These are phyloP conservation scores for Modicella reniformis DNA, from an alignment of 371 early-diverging fungal species.

Conservation along the genomic window DNA sequence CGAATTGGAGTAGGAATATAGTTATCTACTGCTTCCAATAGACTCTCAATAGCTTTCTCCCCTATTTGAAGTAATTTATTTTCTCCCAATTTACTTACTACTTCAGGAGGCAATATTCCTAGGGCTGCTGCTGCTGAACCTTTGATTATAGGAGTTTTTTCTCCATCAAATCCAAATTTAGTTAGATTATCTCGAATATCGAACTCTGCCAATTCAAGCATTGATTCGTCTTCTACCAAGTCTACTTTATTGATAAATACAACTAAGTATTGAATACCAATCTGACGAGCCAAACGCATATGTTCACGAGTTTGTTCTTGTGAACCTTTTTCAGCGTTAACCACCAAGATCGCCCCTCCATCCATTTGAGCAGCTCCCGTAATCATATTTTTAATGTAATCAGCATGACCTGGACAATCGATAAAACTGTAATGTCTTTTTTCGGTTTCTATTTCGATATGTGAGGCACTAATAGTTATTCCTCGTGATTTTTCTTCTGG, in stretches of 20 bases:
- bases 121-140: too few relatives aligned
- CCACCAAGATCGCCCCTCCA: constrained; percentile 98
- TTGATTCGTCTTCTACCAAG: constrained; percentile 94
- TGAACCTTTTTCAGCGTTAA: constrained; percentile 96
- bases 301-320: constrained; percentile 98
- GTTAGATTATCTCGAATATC: constrained; percentile 96
- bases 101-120: constrained; percentile 88
- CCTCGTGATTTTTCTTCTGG: constrained; percentile 97
- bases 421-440: constrained; percentile 95
- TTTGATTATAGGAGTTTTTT: constrained; percentile 91
- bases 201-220: constrained; percentile 98
- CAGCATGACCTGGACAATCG: constrained; percentile 99
- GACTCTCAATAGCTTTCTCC: too few relatives aligned
- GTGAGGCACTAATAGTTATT: constrained; percentile 96
- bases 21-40: too few relatives aligned
- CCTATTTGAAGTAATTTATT: too few relatives aligned
- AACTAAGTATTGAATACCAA: constrained; percentile 95
- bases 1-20: too few relatives aligned
- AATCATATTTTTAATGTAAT: constrained; percentile 99
- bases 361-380: constrained; percentile 99
- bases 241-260: constrained; percentile 99
- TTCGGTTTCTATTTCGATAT: constrained; percentile 94
- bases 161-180: constrained; percentile 95
- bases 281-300: constrained; percentile 94
- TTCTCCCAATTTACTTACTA: too few relatives aligned